Percentiles rank a stretch among this genome's conserved stretches.
Evolutionary conservation across 805 yeast species (phyloP).

Genomic region (Zygosaccharomyces rouxii): DNA sequence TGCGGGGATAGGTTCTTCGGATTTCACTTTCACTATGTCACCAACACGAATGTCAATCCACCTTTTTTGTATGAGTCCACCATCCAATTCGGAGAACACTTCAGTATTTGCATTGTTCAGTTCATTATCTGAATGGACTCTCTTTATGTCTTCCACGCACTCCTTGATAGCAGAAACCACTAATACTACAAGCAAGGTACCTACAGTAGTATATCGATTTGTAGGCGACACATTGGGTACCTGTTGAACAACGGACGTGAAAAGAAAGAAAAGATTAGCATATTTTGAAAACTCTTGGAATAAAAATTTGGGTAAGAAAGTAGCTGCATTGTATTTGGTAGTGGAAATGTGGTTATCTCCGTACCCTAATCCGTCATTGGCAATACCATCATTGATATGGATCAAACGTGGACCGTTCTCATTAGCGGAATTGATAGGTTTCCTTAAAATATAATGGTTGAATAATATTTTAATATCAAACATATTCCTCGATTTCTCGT

Average conservation of each 20-base stretch:
- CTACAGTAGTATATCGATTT: slow-evolving; percentile 90
- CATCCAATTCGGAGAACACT: slow-evolving; percentile 55
- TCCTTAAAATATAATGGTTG: slow-evolving; percentile 35
- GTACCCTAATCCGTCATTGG: slow-evolving; percentile 54
- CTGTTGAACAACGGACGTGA: slow-evolving; percentile 91
- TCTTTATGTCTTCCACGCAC: slow-evolving; percentile 81
- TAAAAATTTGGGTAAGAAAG: slow-evolving; percentile 89
- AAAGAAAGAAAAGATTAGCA: slow-evolving; percentile 88
- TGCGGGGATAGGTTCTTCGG: slow-evolving; percentile 92
- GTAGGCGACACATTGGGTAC: slow-evolving; percentile 97
- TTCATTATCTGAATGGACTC: slow-evolving; percentile 84
- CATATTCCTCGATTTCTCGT: slow-evolving; percentile 33
- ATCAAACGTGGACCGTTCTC: slow-evolving; percentile 58
- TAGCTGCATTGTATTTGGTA: slow-evolving; percentile 88
- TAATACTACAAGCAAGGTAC: slow-evolving; percentile 80
- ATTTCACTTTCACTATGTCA: slow-evolving; percentile 76
- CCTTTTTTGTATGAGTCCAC: slow-evolving; percentile 58
- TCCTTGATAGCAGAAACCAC: slow-evolving; percentile 91
- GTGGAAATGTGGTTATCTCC: slow-evolving; percentile 87
- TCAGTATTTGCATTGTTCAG: slow-evolving; percentile 72
- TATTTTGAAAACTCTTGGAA: slow-evolving; percentile 97
- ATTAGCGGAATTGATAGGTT: slow-evolving; percentile 13
- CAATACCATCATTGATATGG: slow-evolving; percentile 55
- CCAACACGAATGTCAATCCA: slow-evolving; percentile 93
- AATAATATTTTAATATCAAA: slow-evolving; percentile 39